A percentile compares a stretch with the other conserved stretches of the same genome.
These are phyloP conservation scores for Ulota crispa DNA, from an alignment of 225 moss, liverwort and hornwort genomes.

Conservation along the genomic window DNA sequence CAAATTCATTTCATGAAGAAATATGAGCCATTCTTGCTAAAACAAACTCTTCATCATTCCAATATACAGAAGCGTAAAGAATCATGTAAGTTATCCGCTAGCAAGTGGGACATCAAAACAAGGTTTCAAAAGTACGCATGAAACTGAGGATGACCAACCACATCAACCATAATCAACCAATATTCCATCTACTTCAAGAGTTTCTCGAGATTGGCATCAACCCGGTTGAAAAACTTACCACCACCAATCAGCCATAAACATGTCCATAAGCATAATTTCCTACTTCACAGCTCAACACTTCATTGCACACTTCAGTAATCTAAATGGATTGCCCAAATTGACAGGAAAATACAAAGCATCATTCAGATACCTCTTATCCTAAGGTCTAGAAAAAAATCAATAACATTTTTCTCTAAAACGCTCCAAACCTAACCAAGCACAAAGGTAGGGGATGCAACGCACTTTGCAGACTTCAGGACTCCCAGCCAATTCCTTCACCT, in stretches of 20 bases:
- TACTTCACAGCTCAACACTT: not conserved
- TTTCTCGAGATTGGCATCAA: not conserved
- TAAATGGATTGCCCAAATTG: slow-evolving; percentile 19
- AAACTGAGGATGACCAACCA: no score
- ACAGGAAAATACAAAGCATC: slow-evolving; percentile 10
- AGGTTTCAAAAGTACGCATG: no score
- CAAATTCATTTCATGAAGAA: no score
- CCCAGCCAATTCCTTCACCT: slow-evolving; percentile 50
- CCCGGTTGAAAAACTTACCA: not conserved
- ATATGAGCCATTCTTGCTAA: no score
- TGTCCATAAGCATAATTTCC: not conserved
- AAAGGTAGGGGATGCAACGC: slow-evolving; percentile 20
- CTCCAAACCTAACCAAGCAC: slow-evolving; percentile 3
- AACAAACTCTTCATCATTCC: no score
- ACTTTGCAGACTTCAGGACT: slow-evolving; percentile 32
- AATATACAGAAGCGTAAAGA: no score
- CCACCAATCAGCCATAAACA: not conserved
- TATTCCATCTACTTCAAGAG: not conserved
- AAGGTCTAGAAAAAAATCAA: slow-evolving; percentile 15
- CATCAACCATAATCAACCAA: no score
- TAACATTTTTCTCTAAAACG: slow-evolving; percentile 2
- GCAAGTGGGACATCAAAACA: no score
- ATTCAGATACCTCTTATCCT: not conserved
- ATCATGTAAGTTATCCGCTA: no score
- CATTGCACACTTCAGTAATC: not conserved